phyloP scores from a whole-genome alignment of 257 asterid genomes.

The Rhazya stricta region DNA sequence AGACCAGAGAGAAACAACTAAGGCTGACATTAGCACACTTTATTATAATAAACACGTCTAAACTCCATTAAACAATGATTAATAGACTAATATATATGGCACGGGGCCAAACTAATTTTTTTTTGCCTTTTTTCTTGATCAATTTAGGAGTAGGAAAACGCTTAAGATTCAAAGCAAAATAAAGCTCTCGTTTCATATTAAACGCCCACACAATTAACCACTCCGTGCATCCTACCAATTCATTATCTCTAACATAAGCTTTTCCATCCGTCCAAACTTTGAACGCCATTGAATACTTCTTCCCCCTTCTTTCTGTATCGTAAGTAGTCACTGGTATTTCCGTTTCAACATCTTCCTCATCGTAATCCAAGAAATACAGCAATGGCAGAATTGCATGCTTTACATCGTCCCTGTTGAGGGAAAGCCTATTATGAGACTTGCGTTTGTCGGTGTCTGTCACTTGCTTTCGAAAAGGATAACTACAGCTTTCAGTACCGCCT shows the following conservation, averaged over 20 bases:
- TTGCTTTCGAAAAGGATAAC: constrained; percentile 11
- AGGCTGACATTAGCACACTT: no score
- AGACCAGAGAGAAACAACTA: no score
- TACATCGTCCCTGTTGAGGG: neutral
- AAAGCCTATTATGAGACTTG: neutral
- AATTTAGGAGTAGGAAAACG: neutral
- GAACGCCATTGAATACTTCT: constrained; percentile 3
- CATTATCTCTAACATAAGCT: neutral
- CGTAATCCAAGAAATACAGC: neutral
- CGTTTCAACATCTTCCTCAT: neutral
- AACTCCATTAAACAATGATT: no score
- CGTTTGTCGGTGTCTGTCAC: neutral
- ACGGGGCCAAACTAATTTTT: no score
- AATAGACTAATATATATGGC: no score
- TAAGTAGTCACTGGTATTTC: neutral
- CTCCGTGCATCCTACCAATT: neutral
- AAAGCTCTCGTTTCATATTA: neutral
- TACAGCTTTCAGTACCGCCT: neutral
- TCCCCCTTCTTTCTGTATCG: constrained; percentile 10
- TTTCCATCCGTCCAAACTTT: neutral
- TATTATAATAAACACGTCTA: no score
- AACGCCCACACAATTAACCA: constrained; percentile 17
- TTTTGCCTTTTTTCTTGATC: neutral
- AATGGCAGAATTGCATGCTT: neutral
- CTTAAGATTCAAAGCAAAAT: constrained; percentile 6